Evolutionary conservation across 2,329 filamentous ascomycete genomes (phyloP).

Genomic region (Monosporascus sp.): DNA sequence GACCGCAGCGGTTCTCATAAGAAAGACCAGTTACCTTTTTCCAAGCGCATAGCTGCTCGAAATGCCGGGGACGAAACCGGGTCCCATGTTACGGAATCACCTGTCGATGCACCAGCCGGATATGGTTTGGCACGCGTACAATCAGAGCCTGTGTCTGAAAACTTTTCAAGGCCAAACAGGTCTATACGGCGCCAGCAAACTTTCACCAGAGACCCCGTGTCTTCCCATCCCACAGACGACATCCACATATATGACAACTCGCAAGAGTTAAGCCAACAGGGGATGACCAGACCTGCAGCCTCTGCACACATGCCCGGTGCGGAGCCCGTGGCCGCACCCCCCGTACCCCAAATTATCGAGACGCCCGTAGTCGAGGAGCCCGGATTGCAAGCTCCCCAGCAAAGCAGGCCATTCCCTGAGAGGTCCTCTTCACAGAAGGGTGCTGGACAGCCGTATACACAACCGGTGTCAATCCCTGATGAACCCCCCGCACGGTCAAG

Average conservation of each 20-base stretch:
- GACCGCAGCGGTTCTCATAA: conserved; percentile 81
- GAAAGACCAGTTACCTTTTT: conserved; percentile 69
- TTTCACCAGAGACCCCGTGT: conserved; percentile 39
- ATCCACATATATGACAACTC: conserved; percentile 45
- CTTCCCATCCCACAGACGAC: conserved; percentile 32
- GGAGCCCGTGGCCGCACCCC: conserved; percentile 13
- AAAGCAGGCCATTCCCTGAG: conserved; percentile 40
- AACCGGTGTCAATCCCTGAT: conserved; percentile 34
- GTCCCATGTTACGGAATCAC: conserved; percentile 26
- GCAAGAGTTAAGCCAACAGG: conserved; percentile 26
- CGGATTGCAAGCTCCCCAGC: conserved; percentile 14
- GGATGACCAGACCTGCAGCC: conserved; percentile 12
- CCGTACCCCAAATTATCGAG: conserved; percentile 59
- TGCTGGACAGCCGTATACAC: conserved; percentile 40
- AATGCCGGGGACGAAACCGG: conserved; percentile 53
- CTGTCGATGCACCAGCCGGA: conserved; percentile 42
- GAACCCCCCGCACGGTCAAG: conserved; percentile 45
- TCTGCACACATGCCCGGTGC: conserved; percentile 13
- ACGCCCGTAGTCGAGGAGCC: conserved; percentile 46
- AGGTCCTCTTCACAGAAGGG: conserved; percentile 49
- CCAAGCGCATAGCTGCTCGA: conserved; percentile 62
- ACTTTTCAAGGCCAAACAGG: conserved; percentile 56
- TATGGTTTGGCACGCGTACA: conserved; percentile 57
- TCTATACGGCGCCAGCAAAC: conserved; percentile 44
- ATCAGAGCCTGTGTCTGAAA: conserved; percentile 63